A percentile compares a stretch with the other conserved stretches of the same genome.
Conservation (phyloP, 345 rosid species). For the Murraya paniculata region DNA sequence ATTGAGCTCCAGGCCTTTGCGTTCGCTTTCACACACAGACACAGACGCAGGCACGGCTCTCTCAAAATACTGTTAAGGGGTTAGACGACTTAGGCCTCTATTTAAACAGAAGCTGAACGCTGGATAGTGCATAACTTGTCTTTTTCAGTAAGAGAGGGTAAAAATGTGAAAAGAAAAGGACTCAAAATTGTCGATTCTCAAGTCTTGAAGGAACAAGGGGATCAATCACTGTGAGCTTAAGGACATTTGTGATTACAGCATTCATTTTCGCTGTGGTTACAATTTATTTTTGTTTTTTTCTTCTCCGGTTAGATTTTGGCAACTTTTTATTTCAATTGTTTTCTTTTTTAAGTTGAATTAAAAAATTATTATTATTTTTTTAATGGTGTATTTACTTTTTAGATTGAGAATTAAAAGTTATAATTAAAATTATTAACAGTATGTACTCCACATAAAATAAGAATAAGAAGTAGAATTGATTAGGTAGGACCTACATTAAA, state of each 20-base stretch:
- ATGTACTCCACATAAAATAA: too few relatives aligned
- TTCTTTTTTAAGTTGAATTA: too few relatives aligned
- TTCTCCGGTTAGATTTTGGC: not conserved
- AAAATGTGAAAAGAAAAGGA: not conserved
- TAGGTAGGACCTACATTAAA: too few relatives aligned
- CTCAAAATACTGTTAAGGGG: too few relatives aligned
- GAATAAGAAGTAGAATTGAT: rapidly evolving
- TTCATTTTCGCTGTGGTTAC: conserved; percentile 3
- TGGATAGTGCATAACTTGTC: too few relatives aligned
- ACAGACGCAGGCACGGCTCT: too few relatives aligned
- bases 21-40: too few relatives aligned
- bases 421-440: too few relatives aligned
- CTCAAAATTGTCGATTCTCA: not conserved
- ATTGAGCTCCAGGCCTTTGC: not conserved
- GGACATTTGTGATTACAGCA: not conserved
- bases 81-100: not conserved
- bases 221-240: not conserved
- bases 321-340: not conserved
- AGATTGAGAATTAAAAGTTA: too few relatives aligned
- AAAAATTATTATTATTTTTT: too few relatives aligned
- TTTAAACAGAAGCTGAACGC: not conserved
- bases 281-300: conserved; percentile 1
- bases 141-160: not conserved
- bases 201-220: not conserved
- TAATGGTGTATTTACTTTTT: too few relatives aligned